Percentiles rank a stretch among this genome's conserved stretches.
Evolutionary conservation across 257 asterid species (phyloP).

Genomic region (Lycium barbarum): DNA sequence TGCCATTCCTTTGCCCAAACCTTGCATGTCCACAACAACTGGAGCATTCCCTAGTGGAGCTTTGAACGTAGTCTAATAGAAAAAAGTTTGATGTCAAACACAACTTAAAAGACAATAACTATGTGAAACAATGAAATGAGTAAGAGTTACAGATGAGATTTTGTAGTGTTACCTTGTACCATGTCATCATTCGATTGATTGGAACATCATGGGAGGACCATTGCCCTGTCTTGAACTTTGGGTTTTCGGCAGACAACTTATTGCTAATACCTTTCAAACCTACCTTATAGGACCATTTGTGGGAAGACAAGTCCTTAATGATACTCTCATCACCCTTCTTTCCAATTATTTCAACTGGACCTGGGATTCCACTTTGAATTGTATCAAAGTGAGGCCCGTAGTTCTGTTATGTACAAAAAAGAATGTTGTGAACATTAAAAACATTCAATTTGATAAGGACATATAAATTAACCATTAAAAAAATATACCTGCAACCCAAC

Average conservation of each 20-base stretch:
- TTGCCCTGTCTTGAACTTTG: conserved; percentile 14
- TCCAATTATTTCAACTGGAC: conserved; percentile 63
- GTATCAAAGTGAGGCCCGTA: conserved; percentile 62
- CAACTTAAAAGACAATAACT: background rate
- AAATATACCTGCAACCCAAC: conserved; percentile 55
- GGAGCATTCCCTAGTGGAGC: conserved; percentile 67
- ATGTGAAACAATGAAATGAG: background rate
- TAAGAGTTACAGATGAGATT: background rate
- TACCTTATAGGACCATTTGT: conserved; percentile 64
- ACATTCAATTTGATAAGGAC: background rate
- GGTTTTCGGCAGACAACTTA: conserved; percentile 10
- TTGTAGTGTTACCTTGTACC: conserved; percentile 69
- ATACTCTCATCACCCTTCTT: conserved; percentile 58
- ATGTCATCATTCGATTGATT: conserved; percentile 50
- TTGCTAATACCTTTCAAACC: conserved; percentile 55
- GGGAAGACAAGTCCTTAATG: conserved; percentile 57
- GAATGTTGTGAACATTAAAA: background rate
- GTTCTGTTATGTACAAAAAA: conserved; percentile 41
- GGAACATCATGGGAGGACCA: conserved; percentile 58
- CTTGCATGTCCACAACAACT: conserved; percentile 59
- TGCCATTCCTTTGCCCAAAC: conserved; percentile 70
- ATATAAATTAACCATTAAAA: background rate
- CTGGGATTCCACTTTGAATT: conserved; percentile 49
- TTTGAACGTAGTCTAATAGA: conserved; percentile 55
- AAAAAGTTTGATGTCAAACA: background rate